Evolutionary conservation across 257 asterid genomes (phyloP).

Genomic region (Solanum rostratum): DNA sequence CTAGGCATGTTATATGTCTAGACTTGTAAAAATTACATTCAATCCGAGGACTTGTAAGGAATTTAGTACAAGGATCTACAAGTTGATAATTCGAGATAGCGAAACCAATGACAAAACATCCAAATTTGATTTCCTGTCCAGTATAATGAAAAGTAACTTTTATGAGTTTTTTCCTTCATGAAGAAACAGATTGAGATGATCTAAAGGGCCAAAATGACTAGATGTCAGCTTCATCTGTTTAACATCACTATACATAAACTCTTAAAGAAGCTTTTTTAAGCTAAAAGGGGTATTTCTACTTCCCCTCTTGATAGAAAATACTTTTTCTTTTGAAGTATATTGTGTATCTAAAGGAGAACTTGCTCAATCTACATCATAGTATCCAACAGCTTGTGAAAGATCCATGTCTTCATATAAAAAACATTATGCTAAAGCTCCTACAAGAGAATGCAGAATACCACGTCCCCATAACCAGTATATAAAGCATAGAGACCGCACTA

Average conservation of each 20-base stretch:
- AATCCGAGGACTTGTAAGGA: neutral
- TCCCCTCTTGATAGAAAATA: neutral
- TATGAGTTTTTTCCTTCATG: neutral
- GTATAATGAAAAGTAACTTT: neutral
- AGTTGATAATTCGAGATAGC: neutral
- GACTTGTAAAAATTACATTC: neutral
- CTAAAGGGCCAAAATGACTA: neutral
- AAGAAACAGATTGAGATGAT: neutral
- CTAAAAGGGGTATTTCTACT: neutral
- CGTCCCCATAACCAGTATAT: neutral
- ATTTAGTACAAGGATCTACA: neutral
- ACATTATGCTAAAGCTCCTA: neutral
- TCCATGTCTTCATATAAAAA: neutral
- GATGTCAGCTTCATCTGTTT: neutral
- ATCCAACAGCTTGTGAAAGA: neutral
- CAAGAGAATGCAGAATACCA: neutral
- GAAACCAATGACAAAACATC: neutral
- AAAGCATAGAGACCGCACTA: neutral
- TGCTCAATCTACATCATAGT: neutral
- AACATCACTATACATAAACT: neutral
- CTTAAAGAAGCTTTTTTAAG: neutral
- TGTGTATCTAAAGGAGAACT: neutral
- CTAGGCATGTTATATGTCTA: neutral
- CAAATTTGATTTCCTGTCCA: neutral
- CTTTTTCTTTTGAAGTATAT: neutral